These are phyloP conservation scores for Salmacisia buchloeana DNA, from an alignment of 1,284 basidiomycete species.

Conservation along the genomic window DNA sequence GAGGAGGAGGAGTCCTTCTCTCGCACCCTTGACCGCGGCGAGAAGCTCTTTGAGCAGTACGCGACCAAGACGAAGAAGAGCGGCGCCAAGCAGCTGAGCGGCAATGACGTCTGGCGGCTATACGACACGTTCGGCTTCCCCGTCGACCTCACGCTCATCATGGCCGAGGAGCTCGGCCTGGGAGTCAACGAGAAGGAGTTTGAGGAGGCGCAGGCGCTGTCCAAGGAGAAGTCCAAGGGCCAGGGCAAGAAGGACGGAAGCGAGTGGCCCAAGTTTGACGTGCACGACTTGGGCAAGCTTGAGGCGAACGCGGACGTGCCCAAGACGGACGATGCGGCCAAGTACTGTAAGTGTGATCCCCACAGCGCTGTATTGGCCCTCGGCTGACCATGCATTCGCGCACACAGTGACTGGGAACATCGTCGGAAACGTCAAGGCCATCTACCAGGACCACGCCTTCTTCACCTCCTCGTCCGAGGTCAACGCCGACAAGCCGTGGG, in stretches of 20 bases:
- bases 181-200: constrained; percentile 83
- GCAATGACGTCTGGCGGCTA: constrained; percentile 90
- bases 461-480: constrained; percentile 64
- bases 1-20: constrained; percentile 98
- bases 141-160: constrained; percentile 88
- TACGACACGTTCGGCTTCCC: constrained; percentile 99
- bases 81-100: constrained; percentile 67
- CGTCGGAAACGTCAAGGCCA: constrained; percentile 70
- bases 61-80: constrained; percentile 65
- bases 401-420: constrained; percentile 61
- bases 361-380: background rate
- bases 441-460: constrained; percentile 80
- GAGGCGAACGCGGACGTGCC: constrained; percentile 75
- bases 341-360: constrained; percentile 65
- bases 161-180: constrained; percentile 90
- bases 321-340: constrained; percentile 87
- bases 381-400: background rate
- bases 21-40: constrained; percentile 89
- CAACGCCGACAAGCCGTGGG: constrained; percentile 63
- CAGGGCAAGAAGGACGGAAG: constrained; percentile 63
- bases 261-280: constrained; percentile 78
- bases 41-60: constrained; percentile 92
- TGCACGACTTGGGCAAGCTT: constrained; percentile 83
- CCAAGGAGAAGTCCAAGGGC: constrained; percentile 83
- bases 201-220: constrained; percentile 77